Base-by-base conservation (phyloP, 1,284 basidiomycete genomes). In the Laetiporus sulphureus region DNA sequence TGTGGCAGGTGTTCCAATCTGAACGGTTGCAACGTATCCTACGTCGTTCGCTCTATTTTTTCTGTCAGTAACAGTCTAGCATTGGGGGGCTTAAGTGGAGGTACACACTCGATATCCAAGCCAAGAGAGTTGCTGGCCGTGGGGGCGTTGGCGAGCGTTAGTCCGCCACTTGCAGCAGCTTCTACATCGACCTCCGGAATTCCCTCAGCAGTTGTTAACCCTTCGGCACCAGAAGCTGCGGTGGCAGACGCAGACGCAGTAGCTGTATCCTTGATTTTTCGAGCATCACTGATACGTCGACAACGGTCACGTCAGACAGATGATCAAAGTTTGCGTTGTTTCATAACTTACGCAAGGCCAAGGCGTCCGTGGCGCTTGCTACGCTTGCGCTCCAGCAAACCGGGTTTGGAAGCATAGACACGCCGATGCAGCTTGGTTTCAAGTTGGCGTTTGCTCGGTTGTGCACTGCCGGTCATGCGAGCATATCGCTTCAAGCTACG, bases 1-100 rank as follows among this genome's bases (percentile, higher is more conserved):
- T 32, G 62, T 67, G 2, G 83, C 74, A n/a, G 85, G 85, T 3
- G 82, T 86, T 29, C 90, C 90, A 49, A 93, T 76, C 59, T 84
- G 74, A 24, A 93, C 61, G 20, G 75, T 80, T 5, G 83, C 82
- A 38, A 91, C 67, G 62, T 91, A 79, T 27, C 75, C 74, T 25
- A 73, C 66, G 54, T 76, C 73, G 47, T 72, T 69, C 11, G 58
- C 62, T 42, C 61, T 61, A 36, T 4, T 27, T 29, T 15, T 22
- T 30, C 23, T 32, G 18, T 18, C 32, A 45, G 18, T 46, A 41
- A 18, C 32, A n/a, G 32, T 8, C 19, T 22, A 19, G 8, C 18
- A n/a, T 13, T 1, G 2, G 2, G 18, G 35, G 3, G 27, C 18
- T 15, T n/a, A 16, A 35, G 21, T 20, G 32, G 22, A 27, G 31